These are phyloP conservation scores for Eucalyptus viminalis DNA, from an alignment of 345 rosid species.

Conservation along the genomic window DNA sequence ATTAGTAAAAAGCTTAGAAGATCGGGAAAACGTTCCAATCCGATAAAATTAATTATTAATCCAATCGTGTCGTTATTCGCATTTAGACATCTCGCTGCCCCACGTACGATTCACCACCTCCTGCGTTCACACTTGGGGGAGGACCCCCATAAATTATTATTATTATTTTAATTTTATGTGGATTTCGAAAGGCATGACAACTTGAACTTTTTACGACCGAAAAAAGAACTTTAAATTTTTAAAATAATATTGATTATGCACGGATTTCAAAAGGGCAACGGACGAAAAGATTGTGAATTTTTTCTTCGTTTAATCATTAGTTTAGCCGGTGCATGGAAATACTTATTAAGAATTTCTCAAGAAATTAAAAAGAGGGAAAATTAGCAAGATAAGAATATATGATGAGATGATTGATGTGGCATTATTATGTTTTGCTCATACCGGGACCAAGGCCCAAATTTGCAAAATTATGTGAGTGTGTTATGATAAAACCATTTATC, in stretches of 20 bases:
- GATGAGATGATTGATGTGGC: background rate
- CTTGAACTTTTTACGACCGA: background rate
- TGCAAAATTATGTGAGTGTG: fast-evolving
- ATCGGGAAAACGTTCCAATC: no score
- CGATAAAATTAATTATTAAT: background rate
- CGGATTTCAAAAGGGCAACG: background rate
- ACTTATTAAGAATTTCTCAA: background rate
- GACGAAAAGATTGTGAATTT: background rate
- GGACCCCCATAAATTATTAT: background rate
- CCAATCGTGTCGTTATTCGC: background rate
- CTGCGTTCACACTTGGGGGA: background rate
- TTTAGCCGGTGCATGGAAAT: background rate
- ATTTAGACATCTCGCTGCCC: background rate
- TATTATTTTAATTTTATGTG: background rate
- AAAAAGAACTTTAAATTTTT: background rate
- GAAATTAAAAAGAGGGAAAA: background rate
- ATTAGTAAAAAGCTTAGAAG: no score
- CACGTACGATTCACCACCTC: background rate
- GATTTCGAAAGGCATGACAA: background rate
- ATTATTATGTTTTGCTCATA: background rate
- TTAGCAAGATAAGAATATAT: background rate
- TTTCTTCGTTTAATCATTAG: background rate
- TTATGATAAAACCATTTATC: fast-evolving
- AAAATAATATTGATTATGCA: background rate
- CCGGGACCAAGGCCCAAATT: fast-evolving